These are phyloP conservation scores for Beauveria australis DNA, from an alignment of 2,329 filamentous ascomycete genomes.

Conservation along the genomic window DNA sequence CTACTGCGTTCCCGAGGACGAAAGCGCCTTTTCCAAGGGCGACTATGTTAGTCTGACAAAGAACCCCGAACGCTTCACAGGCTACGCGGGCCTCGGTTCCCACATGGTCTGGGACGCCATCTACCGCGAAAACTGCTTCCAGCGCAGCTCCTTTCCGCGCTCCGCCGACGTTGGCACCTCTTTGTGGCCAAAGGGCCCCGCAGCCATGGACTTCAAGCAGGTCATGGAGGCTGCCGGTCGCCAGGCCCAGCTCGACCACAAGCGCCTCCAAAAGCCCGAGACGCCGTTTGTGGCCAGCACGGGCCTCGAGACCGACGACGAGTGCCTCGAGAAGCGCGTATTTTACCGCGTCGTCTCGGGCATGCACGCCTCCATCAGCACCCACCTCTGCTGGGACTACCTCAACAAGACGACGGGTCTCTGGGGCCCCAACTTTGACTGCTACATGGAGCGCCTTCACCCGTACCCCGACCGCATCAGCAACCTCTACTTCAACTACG, in stretches of 20 bases:
- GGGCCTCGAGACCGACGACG: slow-evolving; percentile 71
- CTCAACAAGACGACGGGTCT: slow-evolving; percentile 89
- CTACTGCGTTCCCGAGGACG: slow-evolving; percentile 94
- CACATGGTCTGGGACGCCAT: slow-evolving; percentile 94
- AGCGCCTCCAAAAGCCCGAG: slow-evolving; percentile 35
- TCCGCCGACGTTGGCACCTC: slow-evolving; percentile 46
- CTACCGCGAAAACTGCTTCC: slow-evolving; percentile 96
- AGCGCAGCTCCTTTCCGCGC: slow-evolving; percentile 54
- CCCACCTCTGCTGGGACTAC: slow-evolving; percentile 93
- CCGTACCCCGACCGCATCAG: slow-evolving; percentile 82
- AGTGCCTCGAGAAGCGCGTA: slow-evolving; percentile 96
- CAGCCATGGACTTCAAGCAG: slow-evolving; percentile 52
- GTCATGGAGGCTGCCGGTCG: slow-evolving; percentile 51
- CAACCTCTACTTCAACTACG: slow-evolving; percentile 99
- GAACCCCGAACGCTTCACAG: slow-evolving; percentile 93
- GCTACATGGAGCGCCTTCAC: slow-evolving; percentile 83
- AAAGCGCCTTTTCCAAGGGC: slow-evolving; percentile 75
- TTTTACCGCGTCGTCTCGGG: slow-evolving; percentile 93
- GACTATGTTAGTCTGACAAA: slow-evolving; percentile 93
- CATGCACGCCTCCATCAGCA: slow-evolving; percentile 97
- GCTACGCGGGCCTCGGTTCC: slow-evolving; percentile 77
- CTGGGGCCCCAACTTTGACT: slow-evolving; percentile 85
- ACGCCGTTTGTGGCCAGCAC: slow-evolving; percentile 54
- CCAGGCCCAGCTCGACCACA: slow-evolving; percentile 53
- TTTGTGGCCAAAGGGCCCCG: slow-evolving; percentile 37